phyloP scores from a whole-genome alignment of 805 yeast genomes.

The Danielia reshetovae region DNA sequence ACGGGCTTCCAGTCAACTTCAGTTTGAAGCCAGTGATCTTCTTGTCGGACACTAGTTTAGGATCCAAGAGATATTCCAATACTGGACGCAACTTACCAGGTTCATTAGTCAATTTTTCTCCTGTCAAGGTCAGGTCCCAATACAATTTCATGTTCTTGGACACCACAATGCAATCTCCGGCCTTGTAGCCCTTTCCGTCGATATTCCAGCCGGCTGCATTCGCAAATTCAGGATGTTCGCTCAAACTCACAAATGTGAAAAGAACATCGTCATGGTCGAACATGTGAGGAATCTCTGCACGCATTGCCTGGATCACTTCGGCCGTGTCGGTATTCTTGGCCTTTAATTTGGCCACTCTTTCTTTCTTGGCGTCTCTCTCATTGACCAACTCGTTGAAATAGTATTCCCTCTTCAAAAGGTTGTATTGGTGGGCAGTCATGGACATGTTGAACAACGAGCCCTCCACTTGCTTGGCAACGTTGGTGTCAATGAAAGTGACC shows the following conservation, averaged over 20 bases:
- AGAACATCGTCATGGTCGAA: conserved; percentile 41
- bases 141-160: conserved; percentile 37
- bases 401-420: conserved; percentile 38
- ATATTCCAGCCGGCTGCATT: conserved; percentile 35
- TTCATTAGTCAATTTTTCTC: conserved; percentile 31
- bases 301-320: conserved; percentile 45
- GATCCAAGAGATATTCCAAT: conserved; percentile 36
- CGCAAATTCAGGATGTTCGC: conserved; percentile 29
- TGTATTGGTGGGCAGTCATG: conserved; percentile 47
- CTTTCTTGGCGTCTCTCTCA: conserved; percentile 35
- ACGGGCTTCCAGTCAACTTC: conserved; percentile 44
- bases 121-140: conserved; percentile 34
- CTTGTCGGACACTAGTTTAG: conserved; percentile 18
- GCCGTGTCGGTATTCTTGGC: conserved; percentile 39
- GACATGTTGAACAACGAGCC: conserved; percentile 37
- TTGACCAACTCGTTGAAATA: conserved; percentile 30
- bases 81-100: conserved; percentile 32
- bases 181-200: conserved; percentile 25
- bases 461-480: conserved; percentile 28
- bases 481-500: conserved; percentile 44
- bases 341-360: conserved; percentile 42
- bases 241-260: conserved; percentile 50
- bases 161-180: conserved; percentile 58
- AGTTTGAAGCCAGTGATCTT: conserved; percentile 11
- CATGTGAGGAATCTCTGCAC: conserved; percentile 46